These are phyloP conservation scores for Leccinum ambiguum DNA, from an alignment of 1,284 basidiomycete genomes.

Conservation along the genomic window DNA sequence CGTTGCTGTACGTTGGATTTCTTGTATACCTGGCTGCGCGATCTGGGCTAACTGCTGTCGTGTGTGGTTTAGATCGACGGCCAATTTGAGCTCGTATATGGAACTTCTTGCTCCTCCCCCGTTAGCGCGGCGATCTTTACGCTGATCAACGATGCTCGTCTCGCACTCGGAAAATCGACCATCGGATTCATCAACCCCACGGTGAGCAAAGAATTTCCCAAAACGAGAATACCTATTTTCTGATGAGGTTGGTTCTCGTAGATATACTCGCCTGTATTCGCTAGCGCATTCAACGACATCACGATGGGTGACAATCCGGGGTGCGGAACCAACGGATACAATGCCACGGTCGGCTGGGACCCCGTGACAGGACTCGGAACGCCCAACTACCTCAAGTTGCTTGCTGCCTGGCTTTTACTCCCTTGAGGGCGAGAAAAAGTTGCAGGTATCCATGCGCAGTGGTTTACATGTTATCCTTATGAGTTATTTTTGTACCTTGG, in stretches of 20 bases:
- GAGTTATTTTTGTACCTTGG: not conserved
- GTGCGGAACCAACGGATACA: constrained; percentile 36
- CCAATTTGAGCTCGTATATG: constrained; percentile 24
- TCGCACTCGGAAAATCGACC: constrained; percentile 37
- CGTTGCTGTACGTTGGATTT: constrained; percentile 32
- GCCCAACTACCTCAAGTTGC: constrained; percentile 29
- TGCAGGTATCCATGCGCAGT: not conserved
- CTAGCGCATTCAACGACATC: constrained; percentile 39
- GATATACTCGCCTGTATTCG: constrained; percentile 25
- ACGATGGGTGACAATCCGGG: constrained; percentile 40
- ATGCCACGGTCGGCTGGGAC: constrained; percentile 38
- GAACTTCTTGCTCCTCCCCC: constrained; percentile 40
- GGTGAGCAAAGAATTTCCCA: constrained; percentile 14
- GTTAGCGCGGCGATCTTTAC: constrained; percentile 42
- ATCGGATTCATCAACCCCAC: constrained; percentile 39
- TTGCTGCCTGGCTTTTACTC: constrained; percentile 22
- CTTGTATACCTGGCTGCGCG: not conserved
- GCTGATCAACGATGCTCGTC: constrained; percentile 46
- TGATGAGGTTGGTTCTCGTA: not conserved
- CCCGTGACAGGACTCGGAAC: constrained; percentile 40
- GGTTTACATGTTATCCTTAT: not conserved
- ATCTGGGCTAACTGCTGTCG: no score
- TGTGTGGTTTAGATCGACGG: constrained; percentile 30
- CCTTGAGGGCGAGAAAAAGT: constrained; percentile 13
- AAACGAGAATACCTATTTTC: not conserved